These are phyloP conservation scores for Rhododendron mucronatum DNA, from an alignment of 148 eudicot genomes.

Conservation along the genomic window DNA sequence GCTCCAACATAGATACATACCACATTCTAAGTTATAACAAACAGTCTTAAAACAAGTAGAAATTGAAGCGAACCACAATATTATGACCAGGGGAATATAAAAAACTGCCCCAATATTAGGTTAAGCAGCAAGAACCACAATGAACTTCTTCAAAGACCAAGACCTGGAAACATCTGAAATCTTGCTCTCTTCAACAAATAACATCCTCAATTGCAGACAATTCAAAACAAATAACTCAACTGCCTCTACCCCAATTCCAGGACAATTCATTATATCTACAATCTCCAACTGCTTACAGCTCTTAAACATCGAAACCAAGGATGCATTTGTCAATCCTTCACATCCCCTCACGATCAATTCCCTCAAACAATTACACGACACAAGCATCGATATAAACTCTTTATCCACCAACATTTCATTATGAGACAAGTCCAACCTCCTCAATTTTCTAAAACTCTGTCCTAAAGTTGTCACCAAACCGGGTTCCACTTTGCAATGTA, in stretches of 20 bases:
- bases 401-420: not conserved
- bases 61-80: too few relatives aligned
- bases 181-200: too few relatives aligned
- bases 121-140: too few relatives aligned
- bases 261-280: slow-evolving; percentile 35
- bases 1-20: not conserved
- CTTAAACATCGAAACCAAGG: slow-evolving; percentile 23
- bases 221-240: slow-evolving; percentile 35
- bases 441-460: slow-evolving; percentile 37
- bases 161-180: too few relatives aligned
- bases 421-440: slow-evolving; percentile 17
- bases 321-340: slow-evolving; percentile 23
- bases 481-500: slow-evolving; percentile 44
- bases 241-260: slow-evolving; percentile 27
- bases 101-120: too few relatives aligned
- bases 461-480: slow-evolving; percentile 49
- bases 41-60: too few relatives aligned
- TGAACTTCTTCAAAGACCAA: too few relatives aligned
- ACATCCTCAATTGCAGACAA: not conserved
- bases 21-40: too few relatives aligned
- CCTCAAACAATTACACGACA: slow-evolving; percentile 18
- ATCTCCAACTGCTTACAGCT: slow-evolving; percentile 34
- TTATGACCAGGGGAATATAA: too few relatives aligned
- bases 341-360: slow-evolving; percentile 46
- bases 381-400: slow-evolving; percentile 34